Evolutionary conservation across 2,329 filamentous ascomycete genomes (phyloP).

Genomic region (Plenodomus tracheiphilus): DNA sequence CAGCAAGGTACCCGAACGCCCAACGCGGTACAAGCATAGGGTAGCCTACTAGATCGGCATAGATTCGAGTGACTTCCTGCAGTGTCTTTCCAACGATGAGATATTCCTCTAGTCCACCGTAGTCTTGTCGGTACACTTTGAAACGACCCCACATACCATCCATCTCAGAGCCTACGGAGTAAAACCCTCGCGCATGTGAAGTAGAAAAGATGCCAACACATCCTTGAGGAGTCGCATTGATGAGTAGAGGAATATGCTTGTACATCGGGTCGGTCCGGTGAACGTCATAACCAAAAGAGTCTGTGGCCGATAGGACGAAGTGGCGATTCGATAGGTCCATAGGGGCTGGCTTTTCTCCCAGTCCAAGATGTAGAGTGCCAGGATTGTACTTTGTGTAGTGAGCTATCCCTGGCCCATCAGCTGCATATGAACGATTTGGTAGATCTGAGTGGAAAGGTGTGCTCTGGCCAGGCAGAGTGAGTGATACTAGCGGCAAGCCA

Average conservation of each 20-base stretch:
- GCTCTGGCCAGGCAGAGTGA: conserved; percentile 56
- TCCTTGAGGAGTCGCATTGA: conserved; percentile 67
- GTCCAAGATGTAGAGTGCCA: conserved; percentile 67
- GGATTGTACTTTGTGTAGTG: conserved; percentile 68
- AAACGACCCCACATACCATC: conserved; percentile 76
- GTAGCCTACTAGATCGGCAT: conserved; percentile 69
- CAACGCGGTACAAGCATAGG: conserved; percentile 70
- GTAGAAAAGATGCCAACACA: conserved; percentile 71
- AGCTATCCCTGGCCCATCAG: conserved; percentile 64
- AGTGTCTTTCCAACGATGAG: conserved; percentile 68
- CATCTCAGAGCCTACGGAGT: conserved; percentile 71
- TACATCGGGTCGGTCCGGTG: conserved; percentile 73
- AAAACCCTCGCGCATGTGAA: conserved; percentile 65
- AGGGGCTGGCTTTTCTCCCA: conserved; percentile 73
- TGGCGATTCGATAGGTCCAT: conserved; percentile 71
- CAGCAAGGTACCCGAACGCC: conserved; percentile 73
- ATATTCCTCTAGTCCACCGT: conserved; percentile 73
- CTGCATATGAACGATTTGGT: conserved; percentile 65
- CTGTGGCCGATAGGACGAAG: conserved; percentile 69
- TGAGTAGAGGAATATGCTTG: conserved; percentile 74
- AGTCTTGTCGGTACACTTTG: conserved; percentile 74
- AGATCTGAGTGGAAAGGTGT: conserved; percentile 65
- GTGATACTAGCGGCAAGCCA: conserved; percentile 58
- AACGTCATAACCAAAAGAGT: conserved; percentile 74
- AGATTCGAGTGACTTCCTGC: conserved; percentile 66